Evolutionary conservation across 2,329 filamentous ascomycete species (phyloP).

Genomic region (Calonectria multiphialidica): DNA sequence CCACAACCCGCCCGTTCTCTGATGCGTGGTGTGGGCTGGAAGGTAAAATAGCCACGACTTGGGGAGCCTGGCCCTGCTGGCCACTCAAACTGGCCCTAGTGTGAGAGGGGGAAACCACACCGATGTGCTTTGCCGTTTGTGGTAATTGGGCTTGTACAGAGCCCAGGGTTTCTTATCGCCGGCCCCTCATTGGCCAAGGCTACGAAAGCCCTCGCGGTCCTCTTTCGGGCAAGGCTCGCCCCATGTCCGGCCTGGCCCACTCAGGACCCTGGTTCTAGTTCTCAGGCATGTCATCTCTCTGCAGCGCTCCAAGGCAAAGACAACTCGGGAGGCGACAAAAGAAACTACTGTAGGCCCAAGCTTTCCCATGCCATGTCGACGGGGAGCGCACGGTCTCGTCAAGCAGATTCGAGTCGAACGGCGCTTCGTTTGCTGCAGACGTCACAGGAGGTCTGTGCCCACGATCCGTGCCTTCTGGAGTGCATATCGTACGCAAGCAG

Average conservation of each 20-base stretch:
- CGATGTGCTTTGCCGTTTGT: conserved; percentile 11
- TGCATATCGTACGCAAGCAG: background rate
- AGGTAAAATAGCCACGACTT: background rate
- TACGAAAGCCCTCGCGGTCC: background rate
- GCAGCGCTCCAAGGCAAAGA: background rate
- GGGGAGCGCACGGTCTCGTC: background rate
- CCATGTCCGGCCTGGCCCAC: background rate
- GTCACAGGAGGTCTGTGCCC: conserved; percentile 7
- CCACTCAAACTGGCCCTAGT: background rate
- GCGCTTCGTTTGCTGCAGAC: background rate
- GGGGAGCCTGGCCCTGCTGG: background rate
- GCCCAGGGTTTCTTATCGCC: conserved; percentile 18
- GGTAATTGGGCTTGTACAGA: background rate
- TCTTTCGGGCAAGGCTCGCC: background rate
- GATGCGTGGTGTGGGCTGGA: background rate
- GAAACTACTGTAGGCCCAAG: background rate
- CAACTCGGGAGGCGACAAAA: background rate
- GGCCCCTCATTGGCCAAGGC: background rate
- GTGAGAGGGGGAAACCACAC: conserved; percentile 5
- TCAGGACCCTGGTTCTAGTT: background rate
- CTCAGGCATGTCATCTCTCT: conserved; percentile 9
- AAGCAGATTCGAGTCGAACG: background rate
- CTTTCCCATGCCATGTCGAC: background rate
- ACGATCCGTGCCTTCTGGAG: background rate
- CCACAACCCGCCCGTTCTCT: conserved; percentile 3